Evolutionary conservation across 495 filamentous ascomycete genomes (phyloP).

Genomic region (Pseudevernia furfuracea): DNA sequence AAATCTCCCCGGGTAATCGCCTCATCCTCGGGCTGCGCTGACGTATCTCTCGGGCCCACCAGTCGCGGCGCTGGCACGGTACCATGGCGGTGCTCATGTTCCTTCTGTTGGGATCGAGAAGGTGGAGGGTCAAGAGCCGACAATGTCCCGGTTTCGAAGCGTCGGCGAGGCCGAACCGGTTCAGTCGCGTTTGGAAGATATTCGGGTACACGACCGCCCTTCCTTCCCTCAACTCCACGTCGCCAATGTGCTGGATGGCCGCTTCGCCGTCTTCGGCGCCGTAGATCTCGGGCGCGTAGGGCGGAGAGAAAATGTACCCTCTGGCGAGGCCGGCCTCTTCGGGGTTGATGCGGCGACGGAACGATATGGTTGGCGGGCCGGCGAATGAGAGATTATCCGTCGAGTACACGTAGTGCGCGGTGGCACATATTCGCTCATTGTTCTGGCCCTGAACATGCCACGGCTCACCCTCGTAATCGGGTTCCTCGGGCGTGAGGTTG

Average conservation of each 20-base stretch:
- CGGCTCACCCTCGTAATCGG: conserved; percentile 28
- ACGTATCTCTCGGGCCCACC: conserved; percentile 26
- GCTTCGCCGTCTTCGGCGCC: conserved; percentile 31
- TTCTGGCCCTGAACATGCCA: conserved; percentile 39
- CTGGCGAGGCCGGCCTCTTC: conserved; percentile 29
- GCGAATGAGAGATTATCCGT: conserved; percentile 1
- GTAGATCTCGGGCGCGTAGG: conserved; percentile 31
- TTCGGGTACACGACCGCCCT: conserved; percentile 34
- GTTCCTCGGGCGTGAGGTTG: conserved; percentile 33
- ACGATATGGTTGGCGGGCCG: conserved; percentile 29
- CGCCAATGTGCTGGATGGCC: conserved; percentile 31
- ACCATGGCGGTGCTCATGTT: conserved; percentile 50
- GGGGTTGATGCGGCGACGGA: conserved; percentile 24
- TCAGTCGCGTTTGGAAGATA: conserved; percentile 43
- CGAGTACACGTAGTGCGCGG: conserved; percentile 27
- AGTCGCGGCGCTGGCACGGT: conserved; percentile 44
- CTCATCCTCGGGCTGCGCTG: conserved; percentile 18
- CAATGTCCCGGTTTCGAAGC: conserved; percentile 40
- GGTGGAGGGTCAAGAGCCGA: conserved; percentile 43
- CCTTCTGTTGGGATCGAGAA: conserved; percentile 48
- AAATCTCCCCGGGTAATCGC: conserved; percentile 31
- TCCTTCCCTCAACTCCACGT: conserved; percentile 23
- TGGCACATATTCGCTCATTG: conserved; percentile 41
- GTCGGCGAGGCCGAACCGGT: conserved; percentile 41
- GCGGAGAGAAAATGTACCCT: conserved; percentile 28